A percentile compares a stretch with the other conserved stretches of the same genome.
Evolutionary conservation across 2,329 filamentous ascomycete genomes (phyloP).

Genomic region (Hypoxylon sp.): DNA sequence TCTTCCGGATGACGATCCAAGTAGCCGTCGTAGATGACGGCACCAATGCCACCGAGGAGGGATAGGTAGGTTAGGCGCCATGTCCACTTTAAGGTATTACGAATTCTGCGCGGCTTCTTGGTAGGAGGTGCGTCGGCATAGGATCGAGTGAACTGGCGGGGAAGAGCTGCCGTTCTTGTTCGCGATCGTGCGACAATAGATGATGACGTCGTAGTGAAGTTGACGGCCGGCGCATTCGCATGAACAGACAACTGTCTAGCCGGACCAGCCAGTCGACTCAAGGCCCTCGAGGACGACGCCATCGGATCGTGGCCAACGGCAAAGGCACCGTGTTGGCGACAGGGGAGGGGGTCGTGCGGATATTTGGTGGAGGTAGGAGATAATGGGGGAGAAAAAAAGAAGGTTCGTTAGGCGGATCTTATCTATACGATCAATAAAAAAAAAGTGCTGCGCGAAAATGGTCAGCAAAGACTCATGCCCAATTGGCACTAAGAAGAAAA

Average conservation of each 20-base stretch:
- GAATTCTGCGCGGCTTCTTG: slow-evolving; percentile 72
- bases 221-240: slow-evolving; percentile 49
- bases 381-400: slow-evolving; percentile 21
- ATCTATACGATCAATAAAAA: slow-evolving; percentile 35
- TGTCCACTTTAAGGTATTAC: slow-evolving; percentile 79
- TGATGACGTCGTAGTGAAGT: slow-evolving; percentile 51
- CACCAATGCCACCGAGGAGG: slow-evolving; percentile 76
- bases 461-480: slow-evolving; percentile 34
- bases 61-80: slow-evolving; percentile 89
- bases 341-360: slow-evolving; percentile 3
- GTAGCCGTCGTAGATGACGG: slow-evolving; percentile 86
- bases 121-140: slow-evolving; percentile 68
- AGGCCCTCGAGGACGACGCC: slow-evolving; percentile 63
- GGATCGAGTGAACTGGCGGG: slow-evolving; percentile 61
- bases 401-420: slow-evolving; percentile 18
- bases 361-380: slow-evolving; percentile 9
- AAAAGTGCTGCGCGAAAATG: slow-evolving; percentile 36
- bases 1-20: slow-evolving; percentile 84
- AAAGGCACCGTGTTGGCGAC: slow-evolving; percentile 34
- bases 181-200: slow-evolving; percentile 56
- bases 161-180: slow-evolving; percentile 54
- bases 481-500: slow-evolving; percentile 33
- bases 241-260: slow-evolving; percentile 50
- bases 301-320: slow-evolving; percentile 55
- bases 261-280: slow-evolving; percentile 55